Evolutionary conservation across 345 rosid genomes (phyloP).

Genomic region (Acer negundo): DNA sequence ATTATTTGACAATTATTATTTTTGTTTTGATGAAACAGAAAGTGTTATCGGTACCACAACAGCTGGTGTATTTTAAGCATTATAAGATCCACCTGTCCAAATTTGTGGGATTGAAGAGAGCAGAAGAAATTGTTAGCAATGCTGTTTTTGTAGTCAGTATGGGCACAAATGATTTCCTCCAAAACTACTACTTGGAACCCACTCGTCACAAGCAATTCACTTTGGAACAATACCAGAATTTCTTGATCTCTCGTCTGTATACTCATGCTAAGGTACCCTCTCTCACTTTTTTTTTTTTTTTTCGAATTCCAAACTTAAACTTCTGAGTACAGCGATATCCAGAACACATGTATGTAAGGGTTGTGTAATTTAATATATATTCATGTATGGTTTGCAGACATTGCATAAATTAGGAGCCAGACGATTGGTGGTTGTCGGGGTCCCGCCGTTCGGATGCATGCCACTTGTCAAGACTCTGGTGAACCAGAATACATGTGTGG

Average conservation of each 20-base stretch:
- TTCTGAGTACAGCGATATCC: too few relatives aligned
- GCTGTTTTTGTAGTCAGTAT: conserved; percentile 57
- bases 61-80: conserved; percentile 60
- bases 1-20: not conserved
- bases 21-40: conserved; percentile 34
- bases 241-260: conserved; percentile 52
- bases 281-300: too few relatives aligned
- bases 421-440: conserved; percentile 72
- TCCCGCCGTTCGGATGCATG: conserved; percentile 91
- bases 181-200: conserved; percentile 71
- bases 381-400: conserved; percentile 35
- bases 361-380: too few relatives aligned
- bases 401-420: conserved; percentile 60
- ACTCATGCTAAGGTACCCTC: conserved; percentile 50
- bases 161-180: conserved; percentile 92
- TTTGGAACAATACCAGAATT: conserved; percentile 51
- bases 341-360: too few relatives aligned
- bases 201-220: conserved; percentile 61
- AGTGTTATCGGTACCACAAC: conserved; percentile 63
- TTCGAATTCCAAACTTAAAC: too few relatives aligned
- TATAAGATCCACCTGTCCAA: conserved; percentile 62
- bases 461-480: conserved; percentile 64
- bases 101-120: conserved; percentile 53
- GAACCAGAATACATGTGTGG: conserved; percentile 49
- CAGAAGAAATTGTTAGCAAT: conserved; percentile 49